These are phyloP conservation scores for Takakia lepidozioides DNA, from an alignment of 225 moss, liverwort and hornwort species.

Conservation along the genomic window DNA sequence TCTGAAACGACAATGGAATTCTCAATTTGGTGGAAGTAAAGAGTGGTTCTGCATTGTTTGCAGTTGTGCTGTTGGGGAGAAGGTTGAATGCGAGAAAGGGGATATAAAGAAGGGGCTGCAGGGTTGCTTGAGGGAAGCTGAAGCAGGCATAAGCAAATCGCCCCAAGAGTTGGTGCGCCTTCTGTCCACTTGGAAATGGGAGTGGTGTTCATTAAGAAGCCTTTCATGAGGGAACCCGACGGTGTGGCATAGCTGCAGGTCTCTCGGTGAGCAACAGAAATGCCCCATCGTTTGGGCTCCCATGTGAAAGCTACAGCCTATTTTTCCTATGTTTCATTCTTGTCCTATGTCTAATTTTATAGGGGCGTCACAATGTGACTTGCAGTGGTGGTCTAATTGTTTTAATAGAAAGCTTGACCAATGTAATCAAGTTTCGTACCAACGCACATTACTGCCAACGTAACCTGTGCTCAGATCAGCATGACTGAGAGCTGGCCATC, in stretches of 20 bases:
- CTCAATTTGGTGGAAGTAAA: too few relatives aligned
- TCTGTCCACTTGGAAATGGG: slow-evolving; percentile 34
- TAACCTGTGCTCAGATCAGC: too few relatives aligned
- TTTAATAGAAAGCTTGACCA: too few relatives aligned
- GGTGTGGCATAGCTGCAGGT: slow-evolving; percentile 43
- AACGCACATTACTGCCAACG: too few relatives aligned
- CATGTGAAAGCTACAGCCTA: neutral
- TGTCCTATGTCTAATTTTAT: slow-evolving; percentile 1
- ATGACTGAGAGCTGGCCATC: too few relatives aligned
- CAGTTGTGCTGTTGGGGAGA: slow-evolving; percentile 42
- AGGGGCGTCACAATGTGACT: too few relatives aligned
- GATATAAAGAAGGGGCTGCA: slow-evolving; percentile 62
- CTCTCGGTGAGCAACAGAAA: slow-evolving; percentile 37
- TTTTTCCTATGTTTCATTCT: too few relatives aligned
- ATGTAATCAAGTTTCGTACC: too few relatives aligned
- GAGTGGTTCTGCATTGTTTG: too few relatives aligned
- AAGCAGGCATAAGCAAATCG: slow-evolving; percentile 27
- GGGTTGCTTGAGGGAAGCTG: slow-evolving; percentile 37
- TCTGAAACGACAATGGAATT: too few relatives aligned
- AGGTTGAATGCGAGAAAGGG: slow-evolving; percentile 43
- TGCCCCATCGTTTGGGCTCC: slow-evolving; percentile 42
- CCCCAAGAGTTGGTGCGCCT: slow-evolving; percentile 51
- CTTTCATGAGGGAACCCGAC: slow-evolving; percentile 38
- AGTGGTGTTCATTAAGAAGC: slow-evolving; percentile 22
- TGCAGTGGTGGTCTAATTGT: too few relatives aligned